Evolutionary conservation across 257 asterid genomes (phyloP).

Genomic region (Lycium ferocissimum): DNA sequence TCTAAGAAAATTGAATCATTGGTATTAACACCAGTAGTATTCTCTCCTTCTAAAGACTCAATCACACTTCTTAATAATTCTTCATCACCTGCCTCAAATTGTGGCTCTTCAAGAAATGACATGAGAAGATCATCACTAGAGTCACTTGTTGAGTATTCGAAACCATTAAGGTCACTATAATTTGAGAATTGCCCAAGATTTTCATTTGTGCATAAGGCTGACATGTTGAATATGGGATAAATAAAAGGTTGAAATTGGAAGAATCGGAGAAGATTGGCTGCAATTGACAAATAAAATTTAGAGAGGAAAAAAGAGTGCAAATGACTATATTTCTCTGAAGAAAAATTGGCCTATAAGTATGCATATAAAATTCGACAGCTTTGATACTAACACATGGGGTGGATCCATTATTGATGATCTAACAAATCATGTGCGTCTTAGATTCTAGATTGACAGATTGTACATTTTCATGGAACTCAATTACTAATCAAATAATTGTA

Average conservation of each 20-base stretch:
- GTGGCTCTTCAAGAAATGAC: conserved; percentile 28
- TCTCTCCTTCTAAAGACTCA: background rate
- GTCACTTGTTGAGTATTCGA: conserved; percentile 5
- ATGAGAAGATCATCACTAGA: background rate
- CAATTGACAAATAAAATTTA: background rate
- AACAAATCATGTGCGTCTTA: background rate
- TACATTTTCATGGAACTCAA: background rate
- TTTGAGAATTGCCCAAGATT: background rate
- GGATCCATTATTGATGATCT: conserved; percentile 11
- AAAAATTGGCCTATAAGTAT: background rate
- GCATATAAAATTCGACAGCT: background rate
- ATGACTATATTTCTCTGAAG: background rate
- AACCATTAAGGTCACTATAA: background rate
- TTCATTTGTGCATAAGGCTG: background rate
- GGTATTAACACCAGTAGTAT: background rate
- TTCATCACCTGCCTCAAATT: conserved; percentile 24
- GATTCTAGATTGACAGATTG: background rate
- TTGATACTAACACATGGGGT: background rate
- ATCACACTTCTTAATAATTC: conserved; percentile 1
- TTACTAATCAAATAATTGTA: background rate
- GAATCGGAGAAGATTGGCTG: background rate
- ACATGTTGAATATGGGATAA: background rate
- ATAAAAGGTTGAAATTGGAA: conserved; percentile 1
- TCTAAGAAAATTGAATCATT: conserved; percentile 19
- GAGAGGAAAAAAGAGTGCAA: background rate